Conservation (phyloP, 441 rosid species). For the Adansonia gregorii region DNA sequence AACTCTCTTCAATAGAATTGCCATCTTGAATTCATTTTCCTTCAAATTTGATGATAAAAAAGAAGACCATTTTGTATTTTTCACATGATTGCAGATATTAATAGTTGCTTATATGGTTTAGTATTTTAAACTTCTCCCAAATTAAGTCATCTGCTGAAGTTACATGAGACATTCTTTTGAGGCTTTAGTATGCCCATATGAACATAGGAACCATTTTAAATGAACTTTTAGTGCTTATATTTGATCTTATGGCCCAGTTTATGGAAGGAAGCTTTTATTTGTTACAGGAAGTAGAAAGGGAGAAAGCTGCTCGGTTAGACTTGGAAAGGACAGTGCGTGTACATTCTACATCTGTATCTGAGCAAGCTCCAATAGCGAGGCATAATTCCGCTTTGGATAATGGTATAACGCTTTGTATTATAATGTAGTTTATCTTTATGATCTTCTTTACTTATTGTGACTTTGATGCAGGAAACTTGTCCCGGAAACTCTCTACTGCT, state of each 20-base stretch:
- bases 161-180: not conserved
- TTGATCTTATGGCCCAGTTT: conserved; percentile 8
- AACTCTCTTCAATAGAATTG: not conserved
- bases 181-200: not conserved
- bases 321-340: conserved; percentile 67
- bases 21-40: not conserved
- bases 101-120: not conserved
- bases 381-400: conserved; percentile 69
- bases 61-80: not conserved
- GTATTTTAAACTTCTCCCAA: not conserved
- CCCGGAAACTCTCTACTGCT: conserved; percentile 75
- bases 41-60: not conserved
- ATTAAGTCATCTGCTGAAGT: not conserved
- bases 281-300: conserved; percentile 84
- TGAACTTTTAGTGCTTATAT: conserved; percentile 17
- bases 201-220: conserved; percentile 9
- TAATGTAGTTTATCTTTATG: conserved; percentile 22
- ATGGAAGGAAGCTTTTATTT: conserved; percentile 27
- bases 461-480: conserved; percentile 61
- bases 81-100: not conserved
- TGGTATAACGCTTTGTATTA: conserved; percentile 47
- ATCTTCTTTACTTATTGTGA: conserved; percentile 29
- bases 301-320: conserved; percentile 80
- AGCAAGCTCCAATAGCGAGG: conserved; percentile 57
- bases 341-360: conserved; percentile 56